Evolutionary conservation across 495 filamentous ascomycete species (phyloP).

Genomic region (Penicillium malachiteum): DNA sequence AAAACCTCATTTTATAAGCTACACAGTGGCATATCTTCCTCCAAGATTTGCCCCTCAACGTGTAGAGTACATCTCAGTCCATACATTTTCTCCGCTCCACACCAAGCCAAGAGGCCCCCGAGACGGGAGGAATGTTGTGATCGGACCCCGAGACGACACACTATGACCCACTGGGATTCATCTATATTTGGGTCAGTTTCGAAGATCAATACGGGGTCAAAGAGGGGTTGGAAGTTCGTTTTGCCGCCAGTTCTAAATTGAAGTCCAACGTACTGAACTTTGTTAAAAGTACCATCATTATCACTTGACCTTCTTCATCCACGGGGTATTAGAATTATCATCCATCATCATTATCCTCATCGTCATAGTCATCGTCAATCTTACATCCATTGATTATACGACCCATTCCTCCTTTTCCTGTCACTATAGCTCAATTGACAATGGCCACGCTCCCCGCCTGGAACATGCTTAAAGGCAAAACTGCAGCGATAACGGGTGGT

Average conservation of each 20-base stretch:
- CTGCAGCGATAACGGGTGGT: conserved; percentile 68
- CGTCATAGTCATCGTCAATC: too few relatives aligned
- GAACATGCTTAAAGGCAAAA: conserved; percentile 54
- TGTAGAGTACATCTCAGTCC: not conserved
- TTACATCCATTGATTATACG: too few relatives aligned
- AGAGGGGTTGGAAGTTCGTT: not conserved
- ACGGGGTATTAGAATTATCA: too few relatives aligned
- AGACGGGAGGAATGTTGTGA: not conserved
- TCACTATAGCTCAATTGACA: not conserved
- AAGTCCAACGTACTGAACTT: not conserved
- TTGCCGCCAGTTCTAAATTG: not conserved
- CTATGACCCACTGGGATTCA: not conserved
- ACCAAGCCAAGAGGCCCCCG: not conserved
- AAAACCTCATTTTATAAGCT: too few relatives aligned
- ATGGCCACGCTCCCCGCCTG: conserved; percentile 22
- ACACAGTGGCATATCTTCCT: too few relatives aligned
- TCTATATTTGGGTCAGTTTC: not conserved
- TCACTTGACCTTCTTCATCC: not conserved
- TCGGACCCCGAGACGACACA: conserved; percentile 8
- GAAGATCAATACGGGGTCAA: not conserved
- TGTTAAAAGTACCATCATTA: not conserved
- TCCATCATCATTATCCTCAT: too few relatives aligned
- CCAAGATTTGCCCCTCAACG: not conserved
- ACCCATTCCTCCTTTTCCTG: not conserved
- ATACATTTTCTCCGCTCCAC: not conserved